Evolutionary conservation across 2,329 filamentous ascomycete genomes (phyloP).

Genomic region (Fusarium sambucinum): DNA sequence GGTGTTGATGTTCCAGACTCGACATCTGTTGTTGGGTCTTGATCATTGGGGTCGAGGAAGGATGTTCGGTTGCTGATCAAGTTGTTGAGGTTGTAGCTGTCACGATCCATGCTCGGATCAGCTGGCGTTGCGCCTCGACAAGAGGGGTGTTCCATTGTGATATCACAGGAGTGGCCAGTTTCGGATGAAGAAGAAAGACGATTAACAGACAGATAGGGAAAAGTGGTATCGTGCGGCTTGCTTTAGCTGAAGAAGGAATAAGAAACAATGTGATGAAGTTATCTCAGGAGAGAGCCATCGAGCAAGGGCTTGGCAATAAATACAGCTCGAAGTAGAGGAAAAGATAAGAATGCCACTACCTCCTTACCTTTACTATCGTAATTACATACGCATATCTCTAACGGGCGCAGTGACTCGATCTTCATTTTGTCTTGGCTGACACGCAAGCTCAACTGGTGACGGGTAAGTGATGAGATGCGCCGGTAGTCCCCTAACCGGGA

Average conservation of each 20-base stretch:
- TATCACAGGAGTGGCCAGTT: background rate
- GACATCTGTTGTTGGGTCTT: constrained; percentile 10
- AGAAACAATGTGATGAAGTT: background rate
- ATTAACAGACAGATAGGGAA: background rate
- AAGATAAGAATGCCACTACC: constrained; percentile 6
- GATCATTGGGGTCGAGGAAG: background rate
- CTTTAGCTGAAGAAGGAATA: background rate
- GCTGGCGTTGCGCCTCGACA: background rate
- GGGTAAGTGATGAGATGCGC: constrained; percentile 22
- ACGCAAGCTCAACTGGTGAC: constrained; percentile 20
- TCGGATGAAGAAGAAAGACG: background rate
- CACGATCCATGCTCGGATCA: constrained; percentile 1
- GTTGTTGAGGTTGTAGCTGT: constrained; percentile 23
- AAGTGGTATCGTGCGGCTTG: background rate
- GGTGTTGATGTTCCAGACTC: constrained; percentile 26
- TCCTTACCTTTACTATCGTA: constrained; percentile 10
- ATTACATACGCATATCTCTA: constrained; percentile 17
- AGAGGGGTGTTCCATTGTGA: background rate
- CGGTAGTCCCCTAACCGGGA: background rate
- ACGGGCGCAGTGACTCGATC: constrained; percentile 16
- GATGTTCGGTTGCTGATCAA: background rate
- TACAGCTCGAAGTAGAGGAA: background rate
- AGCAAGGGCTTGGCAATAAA: constrained; percentile 21
- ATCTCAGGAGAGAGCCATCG: background rate
- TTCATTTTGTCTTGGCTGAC: constrained; percentile 22